phyloP scores from a whole-genome alignment of 148 eudicot species.

The Rhododendron mucronatum region DNA sequence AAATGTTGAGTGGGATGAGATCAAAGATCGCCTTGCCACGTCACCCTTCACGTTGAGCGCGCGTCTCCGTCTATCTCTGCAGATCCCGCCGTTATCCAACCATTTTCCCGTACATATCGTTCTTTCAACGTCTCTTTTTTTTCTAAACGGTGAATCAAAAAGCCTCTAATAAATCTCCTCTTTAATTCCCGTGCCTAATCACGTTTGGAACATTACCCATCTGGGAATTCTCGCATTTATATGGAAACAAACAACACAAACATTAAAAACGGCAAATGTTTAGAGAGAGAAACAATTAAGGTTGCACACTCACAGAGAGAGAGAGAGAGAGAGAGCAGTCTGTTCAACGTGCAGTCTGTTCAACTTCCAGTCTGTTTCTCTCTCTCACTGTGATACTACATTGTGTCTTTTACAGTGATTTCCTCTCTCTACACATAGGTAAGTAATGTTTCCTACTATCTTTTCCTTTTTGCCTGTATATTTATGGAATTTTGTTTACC shows the following conservation, averaged over 20 bases:
- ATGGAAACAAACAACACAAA: not conserved
- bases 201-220: not conserved
- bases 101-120: not conserved
- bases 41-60: not conserved
- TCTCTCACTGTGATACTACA: not conserved
- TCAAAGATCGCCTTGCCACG: not conserved
- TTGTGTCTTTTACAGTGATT: not conserved
- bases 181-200: not conserved
- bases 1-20: no score
- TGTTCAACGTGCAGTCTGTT: not conserved
- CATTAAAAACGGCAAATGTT: not conserved
- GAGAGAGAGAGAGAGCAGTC: no score
- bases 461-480: not conserved
- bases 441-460: not conserved
- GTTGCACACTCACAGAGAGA: not conserved
- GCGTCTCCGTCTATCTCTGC: conserved; percentile 4
- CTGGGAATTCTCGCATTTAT: not conserved
- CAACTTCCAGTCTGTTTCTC: not conserved
- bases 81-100: not conserved
- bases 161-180: not conserved
- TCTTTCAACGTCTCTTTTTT: not conserved
- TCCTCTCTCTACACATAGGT: not conserved
- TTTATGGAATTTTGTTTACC: not conserved
- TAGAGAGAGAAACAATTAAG: not conserved
- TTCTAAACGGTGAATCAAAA: not conserved